A percentile compares a stretch with the other conserved stretches of the same genome.
Evolutionary conservation across 2,329 filamentous ascomycete genomes (phyloP).

Genomic region (Sporothrix mexicana): DNA sequence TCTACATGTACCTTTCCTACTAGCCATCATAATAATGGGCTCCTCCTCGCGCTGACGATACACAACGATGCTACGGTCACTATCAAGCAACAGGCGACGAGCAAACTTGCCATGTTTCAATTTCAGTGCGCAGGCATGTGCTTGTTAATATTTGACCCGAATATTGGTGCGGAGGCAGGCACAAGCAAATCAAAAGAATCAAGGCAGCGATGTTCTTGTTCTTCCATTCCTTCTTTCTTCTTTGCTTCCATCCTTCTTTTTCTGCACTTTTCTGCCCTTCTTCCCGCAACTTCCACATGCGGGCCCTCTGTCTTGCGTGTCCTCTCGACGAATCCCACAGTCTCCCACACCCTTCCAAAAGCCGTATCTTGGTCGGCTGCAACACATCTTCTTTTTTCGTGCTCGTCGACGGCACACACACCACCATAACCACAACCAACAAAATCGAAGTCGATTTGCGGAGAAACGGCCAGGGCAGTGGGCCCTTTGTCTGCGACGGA

Average conservation of each 20-base stretch:
- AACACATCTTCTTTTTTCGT: neutral
- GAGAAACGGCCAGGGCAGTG: slow-evolving; percentile 21
- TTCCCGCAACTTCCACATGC: neutral
- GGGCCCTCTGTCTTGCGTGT: neutral
- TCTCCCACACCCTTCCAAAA: neutral
- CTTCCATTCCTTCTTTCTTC: neutral
- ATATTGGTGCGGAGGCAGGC: no score
- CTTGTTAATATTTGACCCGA: neutral
- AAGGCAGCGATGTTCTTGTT: neutral
- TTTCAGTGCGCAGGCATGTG: slow-evolving; percentile 25
- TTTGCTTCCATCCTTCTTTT: neutral
- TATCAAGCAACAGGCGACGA: slow-evolving; percentile 19
- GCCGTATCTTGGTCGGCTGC: slow-evolving; percentile 1
- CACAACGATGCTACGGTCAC: neutral
- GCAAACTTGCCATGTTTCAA: slow-evolving; percentile 31
- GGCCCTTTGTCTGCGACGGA: slow-evolving; percentile 19
- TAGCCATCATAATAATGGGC: neutral
- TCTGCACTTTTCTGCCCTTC: neutral
- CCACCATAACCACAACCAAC: neutral
- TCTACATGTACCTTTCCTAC: neutral
- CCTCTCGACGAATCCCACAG: neutral
- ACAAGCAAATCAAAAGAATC: slow-evolving; percentile 7
- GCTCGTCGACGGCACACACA: slow-evolving; percentile 6
- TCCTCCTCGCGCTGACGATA: slow-evolving; percentile 6
- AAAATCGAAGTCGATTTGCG: slow-evolving; percentile 12